Conservation (phyloP, 148 eudicot genomes). For the Salicornia ramosissima region DNA sequence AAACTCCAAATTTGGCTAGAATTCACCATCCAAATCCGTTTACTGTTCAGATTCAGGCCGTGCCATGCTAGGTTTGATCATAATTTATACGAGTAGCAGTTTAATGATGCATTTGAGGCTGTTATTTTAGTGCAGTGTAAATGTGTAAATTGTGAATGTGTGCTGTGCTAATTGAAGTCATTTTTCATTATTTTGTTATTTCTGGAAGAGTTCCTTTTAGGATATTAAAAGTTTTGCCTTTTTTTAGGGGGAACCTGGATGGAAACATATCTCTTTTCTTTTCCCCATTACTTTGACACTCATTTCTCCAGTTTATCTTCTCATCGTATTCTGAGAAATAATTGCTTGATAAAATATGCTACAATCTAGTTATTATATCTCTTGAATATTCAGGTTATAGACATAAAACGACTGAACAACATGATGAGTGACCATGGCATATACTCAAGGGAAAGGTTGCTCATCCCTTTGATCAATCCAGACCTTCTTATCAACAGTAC, state of each 20-base stretch:
- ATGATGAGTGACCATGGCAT: conserved; percentile 99
- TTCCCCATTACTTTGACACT: background rate
- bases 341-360: background rate
- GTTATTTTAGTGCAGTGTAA: background rate
- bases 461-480: conserved; percentile 67
- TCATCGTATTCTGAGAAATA: background rate
- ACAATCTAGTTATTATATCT: background rate
- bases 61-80: too few relatives aligned
- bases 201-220: background rate
- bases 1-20: too few relatives aligned
- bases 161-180: background rate
- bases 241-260: background rate
- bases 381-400: conserved; percentile 58
- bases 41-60: too few relatives aligned
- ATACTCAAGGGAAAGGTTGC: conserved; percentile 80
- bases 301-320: background rate
- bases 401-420: conserved; percentile 85
- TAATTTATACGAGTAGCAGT: too few relatives aligned
- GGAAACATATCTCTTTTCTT: background rate
- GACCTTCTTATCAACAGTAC: conserved; percentile 53
- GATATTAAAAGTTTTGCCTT: too few relatives aligned
- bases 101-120: too few relatives aligned
- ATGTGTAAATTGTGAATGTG: background rate
- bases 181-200: background rate
- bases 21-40: too few relatives aligned